phyloP scores from a whole-genome alignment of 495 filamentous ascomycete genomes.

The Xylaria telfairii region DNA sequence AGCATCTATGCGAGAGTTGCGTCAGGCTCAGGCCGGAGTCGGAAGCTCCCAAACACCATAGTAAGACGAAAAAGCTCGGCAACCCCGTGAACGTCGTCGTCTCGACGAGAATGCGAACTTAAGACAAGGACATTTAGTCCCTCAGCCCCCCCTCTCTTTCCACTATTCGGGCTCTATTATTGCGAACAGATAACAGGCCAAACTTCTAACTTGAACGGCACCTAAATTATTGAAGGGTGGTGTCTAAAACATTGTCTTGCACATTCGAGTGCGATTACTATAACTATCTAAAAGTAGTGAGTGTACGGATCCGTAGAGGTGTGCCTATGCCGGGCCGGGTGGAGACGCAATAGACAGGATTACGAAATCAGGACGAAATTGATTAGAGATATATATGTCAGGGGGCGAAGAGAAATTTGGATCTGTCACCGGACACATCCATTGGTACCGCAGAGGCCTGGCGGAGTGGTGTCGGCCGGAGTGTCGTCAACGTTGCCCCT shows the following conservation, averaged over 20 bases:
- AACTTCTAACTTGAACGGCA: background rate
- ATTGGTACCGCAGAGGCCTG: too few relatives aligned
- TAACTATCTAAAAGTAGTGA: too few relatives aligned
- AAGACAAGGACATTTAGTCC: background rate
- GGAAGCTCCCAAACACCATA: slow-evolving; percentile 12
- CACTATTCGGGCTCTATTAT: background rate
- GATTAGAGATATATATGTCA: background rate
- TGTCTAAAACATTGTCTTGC: background rate
- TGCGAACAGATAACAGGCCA: background rate
- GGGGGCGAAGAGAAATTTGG: slow-evolving; percentile 11
- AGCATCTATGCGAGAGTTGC: slow-evolving; percentile 21
- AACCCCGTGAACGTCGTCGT: background rate
- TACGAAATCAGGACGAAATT: background rate
- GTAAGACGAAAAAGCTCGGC: slow-evolving; percentile 22
- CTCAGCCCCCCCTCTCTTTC: background rate
- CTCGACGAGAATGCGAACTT: slow-evolving; percentile 5
- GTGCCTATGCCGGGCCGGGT: too few relatives aligned
- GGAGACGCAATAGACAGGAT: background rate
- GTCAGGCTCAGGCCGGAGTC: slow-evolving; percentile 14
- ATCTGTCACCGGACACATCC: slow-evolving; percentile 19
- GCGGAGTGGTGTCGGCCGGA: slow-evolving; percentile 2
- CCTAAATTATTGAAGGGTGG: background rate
- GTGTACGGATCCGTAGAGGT: too few relatives aligned
- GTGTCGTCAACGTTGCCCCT: background rate
- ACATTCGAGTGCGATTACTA: background rate